These are phyloP conservation scores for Micractinium conductrix DNA, from an alignment of 139 green algal species.

Conservation along the genomic window DNA sequence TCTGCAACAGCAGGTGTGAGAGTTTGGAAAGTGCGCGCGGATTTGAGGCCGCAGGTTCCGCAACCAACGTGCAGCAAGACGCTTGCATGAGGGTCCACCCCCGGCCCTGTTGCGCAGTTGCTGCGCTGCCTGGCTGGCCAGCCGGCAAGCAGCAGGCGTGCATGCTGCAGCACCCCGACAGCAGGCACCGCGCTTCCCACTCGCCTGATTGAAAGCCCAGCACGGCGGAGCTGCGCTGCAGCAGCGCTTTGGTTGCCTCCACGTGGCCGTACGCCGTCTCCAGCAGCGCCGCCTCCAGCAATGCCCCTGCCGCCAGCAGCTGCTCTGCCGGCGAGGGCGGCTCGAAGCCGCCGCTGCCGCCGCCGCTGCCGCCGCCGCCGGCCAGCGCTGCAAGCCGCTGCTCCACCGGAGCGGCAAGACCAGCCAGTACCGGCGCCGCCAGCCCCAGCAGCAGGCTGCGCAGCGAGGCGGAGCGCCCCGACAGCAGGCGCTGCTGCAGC, in stretches of 20 bases:
- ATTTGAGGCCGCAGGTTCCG: no score
- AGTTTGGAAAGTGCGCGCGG: no score
- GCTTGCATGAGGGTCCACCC: no score
- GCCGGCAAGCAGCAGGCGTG: no score
- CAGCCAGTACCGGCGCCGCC: background rate
- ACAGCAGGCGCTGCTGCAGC: conserved; percentile 70
- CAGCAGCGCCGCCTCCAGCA: conserved; percentile 63
- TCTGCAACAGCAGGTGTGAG: background rate
- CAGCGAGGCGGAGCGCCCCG: conserved; percentile 57
- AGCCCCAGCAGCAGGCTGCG: conserved; percentile 41
- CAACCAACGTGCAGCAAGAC: no score
- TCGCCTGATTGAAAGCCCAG: conserved; percentile 58
- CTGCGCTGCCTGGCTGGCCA: no score
- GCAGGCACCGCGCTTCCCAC: no score
- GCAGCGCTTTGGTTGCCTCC: conserved; percentile 47
- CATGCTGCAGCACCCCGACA: no score
- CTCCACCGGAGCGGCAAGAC: background rate
- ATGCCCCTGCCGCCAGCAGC: conserved; percentile 36
- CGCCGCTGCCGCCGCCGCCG: conserved; percentile 16
- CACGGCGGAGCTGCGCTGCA: conserved; percentile 50
- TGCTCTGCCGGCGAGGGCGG: background rate
- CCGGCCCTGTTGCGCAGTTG: no score
- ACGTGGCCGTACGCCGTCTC: conserved; percentile 68
- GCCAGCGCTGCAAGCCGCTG: background rate
- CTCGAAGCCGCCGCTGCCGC: background rate